These are phyloP conservation scores for Amauroascus verrucosus DNA, from an alignment of 2,329 filamentous ascomycete genomes.

Conservation along the genomic window DNA sequence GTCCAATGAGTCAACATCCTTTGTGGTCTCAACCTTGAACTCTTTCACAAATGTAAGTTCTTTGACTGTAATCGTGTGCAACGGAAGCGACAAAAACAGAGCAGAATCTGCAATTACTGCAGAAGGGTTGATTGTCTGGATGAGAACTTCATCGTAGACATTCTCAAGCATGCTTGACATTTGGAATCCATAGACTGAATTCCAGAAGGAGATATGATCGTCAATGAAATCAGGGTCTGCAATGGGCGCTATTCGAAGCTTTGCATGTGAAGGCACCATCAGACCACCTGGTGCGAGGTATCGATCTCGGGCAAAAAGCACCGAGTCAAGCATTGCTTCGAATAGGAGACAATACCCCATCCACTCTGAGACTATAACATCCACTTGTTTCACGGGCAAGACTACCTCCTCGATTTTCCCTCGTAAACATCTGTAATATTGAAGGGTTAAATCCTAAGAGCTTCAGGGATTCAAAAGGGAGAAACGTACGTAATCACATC, in stretches of 20 bases:
- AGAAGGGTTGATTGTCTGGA: constrained; percentile 56
- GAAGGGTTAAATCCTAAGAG: constrained; percentile 10
- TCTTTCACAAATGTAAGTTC: constrained; percentile 66
- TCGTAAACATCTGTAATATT: constrained; percentile 49
- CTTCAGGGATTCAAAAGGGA: background rate
- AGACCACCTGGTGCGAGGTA: constrained; percentile 73
- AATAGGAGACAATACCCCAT: constrained; percentile 94
- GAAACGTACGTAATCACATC: constrained; percentile 54
- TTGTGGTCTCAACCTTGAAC: constrained; percentile 53
- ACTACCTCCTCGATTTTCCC: constrained; percentile 82
- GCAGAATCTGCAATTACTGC: constrained; percentile 45
- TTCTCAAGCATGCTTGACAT: constrained; percentile 82
- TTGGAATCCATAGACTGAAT: constrained; percentile 86
- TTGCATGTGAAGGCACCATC: constrained; percentile 77
- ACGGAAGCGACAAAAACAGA: constrained; percentile 64
- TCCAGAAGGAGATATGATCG: constrained; percentile 76
- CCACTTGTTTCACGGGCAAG: constrained; percentile 68
- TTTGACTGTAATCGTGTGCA: constrained; percentile 59
- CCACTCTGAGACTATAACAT: constrained; percentile 95
- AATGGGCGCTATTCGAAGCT: constrained; percentile 70
- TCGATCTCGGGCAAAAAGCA: constrained; percentile 75
- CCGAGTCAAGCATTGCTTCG: constrained; percentile 90
- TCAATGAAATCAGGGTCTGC: constrained; percentile 66
- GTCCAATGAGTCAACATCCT: constrained; percentile 61
- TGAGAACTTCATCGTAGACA: constrained; percentile 70